Evolutionary conservation across 495 filamentous ascomycete species (phyloP).

Genomic region (Aspergillus haitiensis): DNA sequence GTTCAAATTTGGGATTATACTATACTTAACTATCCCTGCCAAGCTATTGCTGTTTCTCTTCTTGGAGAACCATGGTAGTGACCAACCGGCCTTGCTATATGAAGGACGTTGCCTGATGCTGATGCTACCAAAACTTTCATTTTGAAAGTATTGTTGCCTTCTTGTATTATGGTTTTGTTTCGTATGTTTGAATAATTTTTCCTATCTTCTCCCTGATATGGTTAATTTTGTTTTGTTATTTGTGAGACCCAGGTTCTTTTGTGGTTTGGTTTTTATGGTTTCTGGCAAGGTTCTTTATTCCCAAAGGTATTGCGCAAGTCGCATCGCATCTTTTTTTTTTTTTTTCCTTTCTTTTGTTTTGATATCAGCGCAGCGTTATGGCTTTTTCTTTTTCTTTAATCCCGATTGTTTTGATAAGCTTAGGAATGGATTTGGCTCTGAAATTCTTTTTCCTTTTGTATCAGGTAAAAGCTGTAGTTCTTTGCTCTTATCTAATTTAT

Average conservation of each 20-base stretch:
- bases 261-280: slow-evolving; percentile 16
- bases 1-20: slow-evolving; percentile 29
- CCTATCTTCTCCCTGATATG: slow-evolving; percentile 6
- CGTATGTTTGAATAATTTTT: slow-evolving; percentile 23
- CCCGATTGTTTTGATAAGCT: slow-evolving; percentile 16
- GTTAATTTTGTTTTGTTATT: slow-evolving; percentile 13
- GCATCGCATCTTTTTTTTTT: slow-evolving; percentile 18
- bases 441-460: background rate
- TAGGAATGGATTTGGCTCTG: slow-evolving; percentile 16
- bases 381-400: slow-evolving; percentile 1
- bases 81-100: background rate
- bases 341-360: slow-evolving; percentile 16
- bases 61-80: background rate
- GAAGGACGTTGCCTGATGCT: slow-evolving; percentile 6
- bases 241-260: slow-evolving; percentile 14
- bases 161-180: slow-evolving; percentile 28
- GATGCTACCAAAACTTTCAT: slow-evolving; percentile 2
- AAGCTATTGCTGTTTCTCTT: slow-evolving; percentile 8
- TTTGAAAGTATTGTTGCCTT: slow-evolving; percentile 16
- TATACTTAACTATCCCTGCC: slow-evolving; percentile 9
- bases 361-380: slow-evolving; percentile 31
- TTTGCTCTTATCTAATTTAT: too few species aligned
- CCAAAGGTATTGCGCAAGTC: slow-evolving; percentile 19
- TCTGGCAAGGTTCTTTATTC: slow-evolving; percentile 17
- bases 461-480: background rate